Evolutionary conservation across 805 yeast species (phyloP).

Genomic region (Kuraishia cidri): DNA sequence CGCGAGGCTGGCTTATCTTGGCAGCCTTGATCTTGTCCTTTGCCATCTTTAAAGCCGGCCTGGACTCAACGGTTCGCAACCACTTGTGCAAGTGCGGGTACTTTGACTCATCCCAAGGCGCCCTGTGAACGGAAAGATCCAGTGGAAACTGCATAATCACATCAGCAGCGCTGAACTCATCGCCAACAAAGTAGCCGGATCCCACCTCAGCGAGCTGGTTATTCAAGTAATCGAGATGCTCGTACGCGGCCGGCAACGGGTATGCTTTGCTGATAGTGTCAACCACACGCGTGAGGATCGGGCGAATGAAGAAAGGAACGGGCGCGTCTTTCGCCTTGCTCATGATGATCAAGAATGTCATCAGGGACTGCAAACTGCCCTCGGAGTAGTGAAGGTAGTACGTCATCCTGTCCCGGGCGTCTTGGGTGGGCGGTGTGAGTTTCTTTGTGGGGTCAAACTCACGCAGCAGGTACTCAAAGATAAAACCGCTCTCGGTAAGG

Average conservation of each 20-base stretch:
- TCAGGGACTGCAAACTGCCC: constrained; percentile 40
- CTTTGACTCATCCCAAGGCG: too few relatives aligned
- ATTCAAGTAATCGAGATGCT: constrained; percentile 31
- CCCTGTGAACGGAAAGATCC: too few relatives aligned
- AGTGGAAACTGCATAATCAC: constrained; percentile 43
- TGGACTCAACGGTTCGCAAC: too few relatives aligned
- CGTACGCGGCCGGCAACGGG: constrained; percentile 1
- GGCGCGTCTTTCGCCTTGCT: constrained; percentile 17
- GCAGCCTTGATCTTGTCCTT: too few relatives aligned
- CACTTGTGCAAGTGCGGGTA: too few relatives aligned
- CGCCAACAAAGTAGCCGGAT: constrained; percentile 36
- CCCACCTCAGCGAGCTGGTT: constrained; percentile 20
- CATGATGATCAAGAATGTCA: constrained; percentile 15
- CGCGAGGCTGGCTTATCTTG: too few relatives aligned
- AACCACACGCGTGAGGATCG: background rate
- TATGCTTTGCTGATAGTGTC: background rate
- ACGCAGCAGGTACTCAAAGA: constrained; percentile 39
- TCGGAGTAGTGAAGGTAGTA: constrained; percentile 53
- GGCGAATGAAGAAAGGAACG: background rate
- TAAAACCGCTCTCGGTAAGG: constrained; percentile 54
- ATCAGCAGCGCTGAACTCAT: constrained; percentile 45
- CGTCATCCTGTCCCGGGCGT: constrained; percentile 33
- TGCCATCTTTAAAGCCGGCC: too few relatives aligned
- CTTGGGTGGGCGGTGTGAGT: constrained; percentile 26
- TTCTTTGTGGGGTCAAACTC: constrained; percentile 35